A percentile compares a stretch with the other conserved stretches of the same genome.
phyloP scores from a whole-genome alignment of 331 rosid genomes.

The Spiraea crenata region DNA sequence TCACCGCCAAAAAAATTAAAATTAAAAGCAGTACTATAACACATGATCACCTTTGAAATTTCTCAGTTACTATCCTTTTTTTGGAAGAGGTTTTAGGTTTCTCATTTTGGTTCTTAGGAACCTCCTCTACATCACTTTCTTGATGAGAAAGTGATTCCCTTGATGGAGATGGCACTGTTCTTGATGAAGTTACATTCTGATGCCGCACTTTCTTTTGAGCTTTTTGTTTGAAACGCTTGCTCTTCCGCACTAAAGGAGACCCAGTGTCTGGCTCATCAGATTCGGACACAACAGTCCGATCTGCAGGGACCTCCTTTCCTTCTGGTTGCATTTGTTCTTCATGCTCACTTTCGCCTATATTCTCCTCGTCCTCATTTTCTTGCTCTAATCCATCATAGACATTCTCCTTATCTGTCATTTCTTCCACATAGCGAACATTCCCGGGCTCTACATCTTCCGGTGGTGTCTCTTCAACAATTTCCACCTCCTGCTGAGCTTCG shows the following conservation, averaged over 20 bases:
- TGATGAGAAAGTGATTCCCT: conserved; percentile 3
- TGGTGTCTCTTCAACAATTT: conserved; percentile 11
- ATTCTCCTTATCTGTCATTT: conserved; percentile 8
- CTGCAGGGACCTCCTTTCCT: conserved; percentile 18
- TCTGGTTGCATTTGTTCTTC: conserved; percentile 19
- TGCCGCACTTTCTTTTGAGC: conserved; percentile 24
- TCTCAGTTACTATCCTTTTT: conserved; percentile 10
- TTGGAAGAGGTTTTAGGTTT: conserved; percentile 30
- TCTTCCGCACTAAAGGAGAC: conserved; percentile 4
- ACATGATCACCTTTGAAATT: conserved; percentile 30
- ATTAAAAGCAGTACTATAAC: conserved; percentile 19
- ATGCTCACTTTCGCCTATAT: conserved; percentile 17
- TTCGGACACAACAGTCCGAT: conserved; percentile 33
- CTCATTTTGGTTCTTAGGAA: conserved; percentile 19
- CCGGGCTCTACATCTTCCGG: conserved; percentile 13
- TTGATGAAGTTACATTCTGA: conserved; percentile 10
- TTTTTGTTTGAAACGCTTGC: conserved; percentile 32
- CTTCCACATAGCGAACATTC: background rate
- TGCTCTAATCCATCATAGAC: conserved; percentile 10
- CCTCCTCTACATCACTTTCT: conserved; percentile 17
- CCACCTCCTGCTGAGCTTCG: conserved; percentile 18
- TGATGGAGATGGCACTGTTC: conserved; percentile 5
- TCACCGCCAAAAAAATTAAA: background rate
- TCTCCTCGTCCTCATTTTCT: conserved; percentile 13
- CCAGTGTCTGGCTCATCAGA: conserved; percentile 25